phyloP scores from a whole-genome alignment of 805 yeast species.

The Metschnikowia gelsemii region DNA sequence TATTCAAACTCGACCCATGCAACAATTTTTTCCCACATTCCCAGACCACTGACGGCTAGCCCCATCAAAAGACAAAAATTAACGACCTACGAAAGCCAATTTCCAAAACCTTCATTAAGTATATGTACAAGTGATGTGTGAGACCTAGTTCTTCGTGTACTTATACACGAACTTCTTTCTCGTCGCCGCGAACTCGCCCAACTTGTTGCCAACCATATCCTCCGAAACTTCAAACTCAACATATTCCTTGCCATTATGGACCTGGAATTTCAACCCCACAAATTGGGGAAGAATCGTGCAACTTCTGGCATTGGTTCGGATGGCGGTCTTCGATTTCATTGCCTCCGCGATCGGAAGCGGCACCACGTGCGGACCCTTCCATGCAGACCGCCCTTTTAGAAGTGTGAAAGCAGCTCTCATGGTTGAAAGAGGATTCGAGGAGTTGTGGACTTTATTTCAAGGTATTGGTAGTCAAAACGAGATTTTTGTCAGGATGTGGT shows the following conservation, averaged over 20 bases:
- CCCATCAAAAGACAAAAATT: too few relatives aligned
- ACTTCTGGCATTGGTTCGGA: constrained; percentile 92
- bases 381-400: constrained; percentile 37
- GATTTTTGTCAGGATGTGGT: too few relatives aligned
- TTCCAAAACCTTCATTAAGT: constrained; percentile 8
- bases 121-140: too few relatives aligned
- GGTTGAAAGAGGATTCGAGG: too few relatives aligned
- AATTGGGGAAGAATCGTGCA: constrained; percentile 95
- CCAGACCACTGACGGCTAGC: too few relatives aligned
- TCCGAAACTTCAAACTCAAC: constrained; percentile 84
- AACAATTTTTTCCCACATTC: too few relatives aligned
- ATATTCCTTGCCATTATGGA: constrained; percentile 94
- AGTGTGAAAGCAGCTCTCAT: constrained; percentile 38
- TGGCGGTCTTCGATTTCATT: constrained; percentile 73
- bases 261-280: constrained; percentile 90
- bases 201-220: constrained; percentile 94
- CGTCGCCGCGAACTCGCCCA: constrained; percentile 95
- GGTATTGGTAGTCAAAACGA: not conserved
- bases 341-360: constrained; percentile 94
- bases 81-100: not conserved
- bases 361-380: constrained; percentile 85
- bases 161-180: constrained; percentile 85
- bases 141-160: constrained; percentile 60
- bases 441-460: too few relatives aligned
- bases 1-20: too few relatives aligned